A percentile compares a stretch with the other conserved stretches of the same genome.
phyloP scores from a whole-genome alignment of 139 green algal species.

The Tetratostichococcus sp. region DNA sequence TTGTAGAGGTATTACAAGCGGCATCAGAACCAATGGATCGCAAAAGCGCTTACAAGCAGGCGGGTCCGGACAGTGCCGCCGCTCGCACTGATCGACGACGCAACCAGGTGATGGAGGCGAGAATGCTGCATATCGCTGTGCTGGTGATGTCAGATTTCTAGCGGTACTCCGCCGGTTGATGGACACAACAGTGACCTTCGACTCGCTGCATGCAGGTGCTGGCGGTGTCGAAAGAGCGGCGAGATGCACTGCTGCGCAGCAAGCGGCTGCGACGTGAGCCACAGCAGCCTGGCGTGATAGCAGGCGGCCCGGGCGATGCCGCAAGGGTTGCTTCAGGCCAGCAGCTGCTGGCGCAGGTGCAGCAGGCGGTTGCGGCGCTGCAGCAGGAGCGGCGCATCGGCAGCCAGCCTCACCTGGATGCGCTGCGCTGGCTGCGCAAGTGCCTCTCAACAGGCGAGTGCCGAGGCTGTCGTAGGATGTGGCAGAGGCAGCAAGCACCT shows the following conservation, averaged over 20 bases:
- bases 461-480: no score
- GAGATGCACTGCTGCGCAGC: constrained; percentile 4
- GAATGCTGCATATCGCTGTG: no score
- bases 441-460: background rate
- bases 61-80: constrained; percentile 25
- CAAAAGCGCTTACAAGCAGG: background rate
- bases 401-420: background rate
- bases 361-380: background rate
- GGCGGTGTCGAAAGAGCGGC: constrained; percentile 10
- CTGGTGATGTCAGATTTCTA: no score
- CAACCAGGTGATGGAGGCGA: no score
- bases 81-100: constrained; percentile 9
- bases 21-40: no score
- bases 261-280: constrained; percentile 7
- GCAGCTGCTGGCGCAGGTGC: background rate
- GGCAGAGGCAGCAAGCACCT: no score
- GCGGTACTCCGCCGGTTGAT: no score
- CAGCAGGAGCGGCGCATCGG: background rate
- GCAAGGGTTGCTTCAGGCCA: background rate
- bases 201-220: background rate
- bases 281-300: no score
- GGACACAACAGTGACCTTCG: no score
- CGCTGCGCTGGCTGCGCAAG: background rate
- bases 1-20: no score
- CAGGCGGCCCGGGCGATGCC: background rate